Evolutionary conservation across 176 grass and related monocot genomes (phyloP).

Genomic region (Aegilops umbellulata): DNA sequence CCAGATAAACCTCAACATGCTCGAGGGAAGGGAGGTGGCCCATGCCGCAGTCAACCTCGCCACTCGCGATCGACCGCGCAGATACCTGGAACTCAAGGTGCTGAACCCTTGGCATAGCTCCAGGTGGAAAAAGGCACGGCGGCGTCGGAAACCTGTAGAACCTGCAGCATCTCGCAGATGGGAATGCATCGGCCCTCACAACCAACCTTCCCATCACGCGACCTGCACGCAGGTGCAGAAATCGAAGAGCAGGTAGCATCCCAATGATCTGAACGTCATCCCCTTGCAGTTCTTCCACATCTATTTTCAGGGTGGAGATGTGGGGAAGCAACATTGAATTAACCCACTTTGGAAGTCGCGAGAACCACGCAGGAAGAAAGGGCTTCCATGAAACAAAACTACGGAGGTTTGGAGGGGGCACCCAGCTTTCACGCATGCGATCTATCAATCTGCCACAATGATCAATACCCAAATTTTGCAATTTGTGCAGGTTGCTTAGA

Average conservation of each 20-base stretch:
- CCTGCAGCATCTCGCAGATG: background rate
- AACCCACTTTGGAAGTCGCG: background rate
- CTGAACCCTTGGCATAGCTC: background rate
- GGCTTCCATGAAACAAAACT: background rate
- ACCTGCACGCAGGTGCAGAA: accelerated
- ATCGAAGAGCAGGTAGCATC: background rate
- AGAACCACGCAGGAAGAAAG: accelerated
- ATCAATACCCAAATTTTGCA: background rate
- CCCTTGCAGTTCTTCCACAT: background rate
- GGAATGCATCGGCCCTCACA: background rate
- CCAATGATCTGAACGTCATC: background rate
- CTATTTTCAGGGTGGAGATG: background rate
- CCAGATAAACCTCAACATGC: too few relatives aligned
- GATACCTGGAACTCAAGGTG: accelerated
- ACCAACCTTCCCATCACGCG: background rate
- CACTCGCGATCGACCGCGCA: too few relatives aligned
- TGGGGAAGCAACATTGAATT: background rate
- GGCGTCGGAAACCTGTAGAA: accelerated
- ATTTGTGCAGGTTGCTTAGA: background rate
- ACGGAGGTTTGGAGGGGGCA: background rate
- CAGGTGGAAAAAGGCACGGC: background rate
- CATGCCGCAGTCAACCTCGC: too few relatives aligned
- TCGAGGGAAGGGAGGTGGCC: too few relatives aligned
- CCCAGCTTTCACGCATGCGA: background rate
- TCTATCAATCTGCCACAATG: background rate